Conservation (phyloP, 2,329 filamentous ascomycete species). For the Aspergillus sergii region DNA sequence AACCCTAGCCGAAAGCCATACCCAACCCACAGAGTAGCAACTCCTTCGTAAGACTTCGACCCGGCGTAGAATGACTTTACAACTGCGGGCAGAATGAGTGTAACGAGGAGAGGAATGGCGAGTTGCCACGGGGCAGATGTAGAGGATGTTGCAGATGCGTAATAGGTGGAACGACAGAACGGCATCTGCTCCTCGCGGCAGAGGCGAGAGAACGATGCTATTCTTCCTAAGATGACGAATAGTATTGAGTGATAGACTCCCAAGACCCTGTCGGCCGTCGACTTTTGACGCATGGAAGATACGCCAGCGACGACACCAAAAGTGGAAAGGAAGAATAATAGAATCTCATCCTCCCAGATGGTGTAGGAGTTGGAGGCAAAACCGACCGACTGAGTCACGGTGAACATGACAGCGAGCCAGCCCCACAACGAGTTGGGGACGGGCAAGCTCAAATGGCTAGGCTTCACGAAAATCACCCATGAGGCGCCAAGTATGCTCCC, state of each 20-base stretch:
- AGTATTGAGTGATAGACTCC: conserved; percentile 82
- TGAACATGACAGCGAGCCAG: conserved; percentile 80
- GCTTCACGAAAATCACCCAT: conserved; percentile 42
- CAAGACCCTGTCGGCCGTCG: conserved; percentile 68
- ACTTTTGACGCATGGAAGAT: conserved; percentile 73
- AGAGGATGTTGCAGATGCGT: conserved; percentile 86
- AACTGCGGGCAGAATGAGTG: conserved; percentile 72
- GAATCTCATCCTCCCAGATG: conserved; percentile 96
- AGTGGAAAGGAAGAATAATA: conserved; percentile 86
- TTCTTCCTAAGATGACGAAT: conserved; percentile 76
- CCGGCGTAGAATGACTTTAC: conserved; percentile 79
- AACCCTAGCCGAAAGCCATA: conserved; percentile 76
- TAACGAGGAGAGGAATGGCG: conserved; percentile 73
- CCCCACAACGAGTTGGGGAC: conserved; percentile 81
- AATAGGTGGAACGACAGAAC: conserved; percentile 92
- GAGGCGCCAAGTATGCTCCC: conserved; percentile 49
- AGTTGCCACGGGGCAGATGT: conserved; percentile 93
- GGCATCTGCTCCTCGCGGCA: conserved; percentile 99
- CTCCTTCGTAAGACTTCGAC: conserved; percentile 85
- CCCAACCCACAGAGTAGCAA: conserved; percentile 82
- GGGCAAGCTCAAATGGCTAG: conserved; percentile 50
- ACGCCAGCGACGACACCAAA: conserved; percentile 78
- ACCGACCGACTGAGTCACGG: conserved; percentile 83
- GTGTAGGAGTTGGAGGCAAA: conserved; percentile 98
- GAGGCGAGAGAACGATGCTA: conserved; percentile 85